Evolutionary conservation across 306 rosid species (phyloP).

Genomic region (Acmispon strigosus): DNA sequence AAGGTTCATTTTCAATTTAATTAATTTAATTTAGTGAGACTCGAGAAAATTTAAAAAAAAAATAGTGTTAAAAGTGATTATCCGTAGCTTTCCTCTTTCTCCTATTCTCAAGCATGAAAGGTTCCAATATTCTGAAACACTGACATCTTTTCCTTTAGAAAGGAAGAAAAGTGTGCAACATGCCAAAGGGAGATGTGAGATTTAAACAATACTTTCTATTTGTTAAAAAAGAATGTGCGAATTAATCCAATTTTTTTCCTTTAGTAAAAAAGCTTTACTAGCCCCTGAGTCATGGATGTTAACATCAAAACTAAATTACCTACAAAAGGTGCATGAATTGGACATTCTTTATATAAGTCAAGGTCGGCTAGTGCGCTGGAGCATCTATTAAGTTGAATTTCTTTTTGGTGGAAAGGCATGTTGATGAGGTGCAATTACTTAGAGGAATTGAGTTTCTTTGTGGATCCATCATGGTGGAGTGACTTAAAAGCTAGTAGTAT

Average conservation of each 20-base stretch:
- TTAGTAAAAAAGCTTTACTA: background rate
- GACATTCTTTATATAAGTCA: background rate
- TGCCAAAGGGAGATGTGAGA: background rate
- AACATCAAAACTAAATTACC: background rate
- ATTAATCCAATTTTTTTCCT: background rate
- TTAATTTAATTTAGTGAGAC: too few species aligned
- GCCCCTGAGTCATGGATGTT: background rate
- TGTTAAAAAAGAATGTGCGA: background rate
- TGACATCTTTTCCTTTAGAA: background rate
- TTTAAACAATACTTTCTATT: too few species aligned
- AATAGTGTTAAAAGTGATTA: too few species aligned
- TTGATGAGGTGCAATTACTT: conserved; percentile 1
- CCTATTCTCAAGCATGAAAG: background rate
- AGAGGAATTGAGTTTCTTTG: background rate
- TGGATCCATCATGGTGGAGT: background rate
- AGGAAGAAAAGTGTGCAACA: background rate
- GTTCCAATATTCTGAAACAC: background rate
- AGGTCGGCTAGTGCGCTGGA: background rate
- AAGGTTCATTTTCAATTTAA: too few species aligned
- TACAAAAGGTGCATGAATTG: background rate
- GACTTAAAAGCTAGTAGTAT: background rate
- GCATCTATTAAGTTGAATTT: conserved; percentile 1
- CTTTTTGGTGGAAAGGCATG: background rate
- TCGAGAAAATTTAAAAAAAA: too few species aligned
- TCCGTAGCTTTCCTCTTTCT: too few species aligned